Evolutionary conservation across 345 rosid genomes (phyloP), one percentile per base, ranked within the genome.

Genomic region (Isatis tinctoria): DNA sequence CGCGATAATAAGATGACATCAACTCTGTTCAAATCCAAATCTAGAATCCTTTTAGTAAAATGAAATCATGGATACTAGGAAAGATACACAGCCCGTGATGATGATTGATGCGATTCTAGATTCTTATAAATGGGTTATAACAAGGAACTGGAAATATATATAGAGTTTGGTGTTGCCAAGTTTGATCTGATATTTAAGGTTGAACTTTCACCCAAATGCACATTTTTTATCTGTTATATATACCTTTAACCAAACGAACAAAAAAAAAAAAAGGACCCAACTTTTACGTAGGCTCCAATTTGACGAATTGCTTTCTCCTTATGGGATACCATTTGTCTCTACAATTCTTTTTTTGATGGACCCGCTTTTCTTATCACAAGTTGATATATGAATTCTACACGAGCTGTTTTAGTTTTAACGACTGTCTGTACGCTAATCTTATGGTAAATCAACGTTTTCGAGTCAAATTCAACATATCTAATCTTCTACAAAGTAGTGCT

Each of bases 291-390:
- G 75, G 60, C 65, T 56, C 71, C 72, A 63, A 70, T 36, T 76
- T 64, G 80, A 56, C 67, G 70, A 63, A 76, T 69, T 62, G 67
- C 66, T 76, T 76, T 76, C 65, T 70, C 18, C 71, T 70, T 76
- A 63, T 64, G 75, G 66, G 80, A 76, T 76, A 70, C 75, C 80
- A 70, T 76, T 70, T 76, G 80, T 76, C 80, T 70, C 67, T 64
- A 70, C 71, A 70, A 41, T 54, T 65, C 39, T 70, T 35, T 53
- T 70, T 10, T 12, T 22, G 1, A 63, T 36, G 76, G 76, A 58
- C 54, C 76, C 66, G 13, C 44, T 64, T 64, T 64, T 56, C 65
- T 63, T 76, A 60, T 69, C 67, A 58, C 67, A 47, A 39, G 65
- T 69, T 75, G 58, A 16, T 53, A 4, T 60, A 39, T 58, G 36